A percentile compares a stretch with the other conserved stretches of the same genome.
These are phyloP conservation scores for Didymella sp. DNA, from an alignment of 2,329 filamentous ascomycete genomes.

Conservation along the genomic window DNA sequence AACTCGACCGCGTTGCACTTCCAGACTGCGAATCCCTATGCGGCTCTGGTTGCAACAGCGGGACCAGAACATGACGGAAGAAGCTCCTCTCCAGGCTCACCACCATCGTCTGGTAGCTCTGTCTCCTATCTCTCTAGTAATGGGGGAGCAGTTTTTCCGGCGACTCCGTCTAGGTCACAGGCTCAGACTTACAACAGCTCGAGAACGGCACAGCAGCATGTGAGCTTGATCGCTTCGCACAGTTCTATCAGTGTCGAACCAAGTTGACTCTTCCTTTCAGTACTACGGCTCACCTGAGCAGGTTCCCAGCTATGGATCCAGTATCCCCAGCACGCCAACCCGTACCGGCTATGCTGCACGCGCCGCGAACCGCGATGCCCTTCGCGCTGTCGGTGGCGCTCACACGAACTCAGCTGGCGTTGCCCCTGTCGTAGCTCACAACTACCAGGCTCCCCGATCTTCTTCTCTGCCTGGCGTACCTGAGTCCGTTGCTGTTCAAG, in stretches of 20 bases:
- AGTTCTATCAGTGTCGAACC: background rate
- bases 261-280: conserved; percentile 9
- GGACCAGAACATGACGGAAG: conserved; percentile 19
- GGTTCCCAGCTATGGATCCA: conserved; percentile 1
- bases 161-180: conserved; percentile 5
- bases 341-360: conserved; percentile 3
- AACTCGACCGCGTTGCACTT: conserved; percentile 2
- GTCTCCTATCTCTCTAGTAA: conserved; percentile 9
- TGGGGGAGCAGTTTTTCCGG: background rate
- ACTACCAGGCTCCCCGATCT: background rate
- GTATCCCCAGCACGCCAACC: background rate
- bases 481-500: conserved; percentile 31
- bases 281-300: conserved; percentile 4
- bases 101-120: conserved; percentile 22
- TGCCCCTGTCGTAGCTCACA: conserved; percentile 7
- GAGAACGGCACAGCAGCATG: conserved; percentile 11
- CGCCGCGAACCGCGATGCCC: background rate
- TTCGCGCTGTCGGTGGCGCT: conserved; percentile 4
- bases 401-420: conserved; percentile 12
- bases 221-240: conserved; percentile 10
- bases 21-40: conserved; percentile 13
- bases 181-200: conserved; percentile 1
- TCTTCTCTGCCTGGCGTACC: conserved; percentile 27
- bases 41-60: conserved; percentile 6
- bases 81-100: conserved; percentile 19